These are phyloP conservation scores for Stachybotrys chlorohalonatus DNA, from an alignment of 2,329 filamentous ascomycete genomes.

Conservation along the genomic window DNA sequence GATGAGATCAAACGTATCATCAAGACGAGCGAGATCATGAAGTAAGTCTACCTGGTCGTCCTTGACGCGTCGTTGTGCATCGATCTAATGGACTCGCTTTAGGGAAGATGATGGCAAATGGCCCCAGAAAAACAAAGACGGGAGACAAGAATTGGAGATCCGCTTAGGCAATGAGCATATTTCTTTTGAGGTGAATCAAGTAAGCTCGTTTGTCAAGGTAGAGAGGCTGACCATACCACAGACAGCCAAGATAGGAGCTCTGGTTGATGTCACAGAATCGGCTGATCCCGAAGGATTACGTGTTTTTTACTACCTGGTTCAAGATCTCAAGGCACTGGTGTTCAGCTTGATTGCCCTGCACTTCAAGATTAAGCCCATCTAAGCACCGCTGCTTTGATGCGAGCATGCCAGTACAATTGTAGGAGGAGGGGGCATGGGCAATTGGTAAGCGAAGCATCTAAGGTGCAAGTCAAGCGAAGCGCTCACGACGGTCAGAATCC, in stretches of 20 bases:
- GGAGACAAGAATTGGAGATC: slow-evolving; percentile 92
- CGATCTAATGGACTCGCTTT: background rate
- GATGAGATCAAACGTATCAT: slow-evolving; percentile 96
- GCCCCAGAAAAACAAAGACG: slow-evolving; percentile 99
- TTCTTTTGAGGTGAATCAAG: slow-evolving; percentile 75
- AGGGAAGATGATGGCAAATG: slow-evolving; percentile 98
- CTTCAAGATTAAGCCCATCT: slow-evolving; percentile 89
- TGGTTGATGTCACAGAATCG: slow-evolving; percentile 94
- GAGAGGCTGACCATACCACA: slow-evolving; percentile 26
- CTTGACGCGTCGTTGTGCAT: background rate
- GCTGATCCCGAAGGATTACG: slow-evolving; percentile 90
- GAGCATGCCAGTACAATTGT: background rate
- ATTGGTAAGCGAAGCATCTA: no score
- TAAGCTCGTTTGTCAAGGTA: background rate
- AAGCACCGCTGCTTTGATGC: slow-evolving; percentile 7
- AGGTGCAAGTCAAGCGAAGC: no score
- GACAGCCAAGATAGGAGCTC: slow-evolving; percentile 96
- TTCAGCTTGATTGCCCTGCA: slow-evolving; percentile 95
- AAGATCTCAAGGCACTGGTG: slow-evolving; percentile 91
- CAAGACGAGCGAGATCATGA: slow-evolving; percentile 94
- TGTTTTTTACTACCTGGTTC: slow-evolving; percentile 97
- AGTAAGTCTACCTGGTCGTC: slow-evolving; percentile 44
- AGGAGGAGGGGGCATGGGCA: no score
- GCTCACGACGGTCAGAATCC: no score
- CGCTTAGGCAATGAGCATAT: slow-evolving; percentile 91